These are phyloP conservation scores for Globisporangium nagaii DNA, from an alignment of 352 stramenopile species.

Conservation along the genomic window DNA sequence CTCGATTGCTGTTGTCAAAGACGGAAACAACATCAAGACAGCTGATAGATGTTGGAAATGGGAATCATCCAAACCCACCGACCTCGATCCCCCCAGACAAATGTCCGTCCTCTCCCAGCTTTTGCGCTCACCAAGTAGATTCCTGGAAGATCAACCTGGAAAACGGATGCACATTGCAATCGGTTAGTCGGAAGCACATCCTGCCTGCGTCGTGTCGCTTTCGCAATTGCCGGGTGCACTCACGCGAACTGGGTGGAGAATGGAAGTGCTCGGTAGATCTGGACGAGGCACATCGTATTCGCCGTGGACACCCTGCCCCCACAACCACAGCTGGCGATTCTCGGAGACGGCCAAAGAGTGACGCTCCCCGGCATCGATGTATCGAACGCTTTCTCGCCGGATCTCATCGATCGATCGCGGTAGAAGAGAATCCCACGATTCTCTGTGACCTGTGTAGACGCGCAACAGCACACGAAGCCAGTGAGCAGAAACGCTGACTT, in stretches of 20 bases:
- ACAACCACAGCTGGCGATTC: conserved; percentile 55
- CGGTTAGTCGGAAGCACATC: too few relatives aligned
- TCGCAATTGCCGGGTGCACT: too few relatives aligned
- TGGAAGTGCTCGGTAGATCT: conserved; percentile 39
- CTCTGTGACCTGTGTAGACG: conserved; percentile 40
- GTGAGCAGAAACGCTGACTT: background rate
- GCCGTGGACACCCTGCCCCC: conserved; percentile 66
- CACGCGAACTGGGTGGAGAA: conserved; percentile 53
- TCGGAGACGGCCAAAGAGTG: conserved; percentile 74
- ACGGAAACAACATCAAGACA: background rate
- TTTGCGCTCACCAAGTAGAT: conserved; percentile 49
- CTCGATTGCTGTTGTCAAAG: conserved; percentile 17
- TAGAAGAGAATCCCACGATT: conserved; percentile 61
- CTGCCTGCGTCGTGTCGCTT: too few relatives aligned
- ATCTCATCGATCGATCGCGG: conserved; percentile 69
- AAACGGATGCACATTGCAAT: too few relatives aligned
- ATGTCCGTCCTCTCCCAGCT: conserved; percentile 60
- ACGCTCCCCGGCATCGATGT: conserved; percentile 56
- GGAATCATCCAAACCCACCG: background rate
- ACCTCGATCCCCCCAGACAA: conserved; percentile 78
- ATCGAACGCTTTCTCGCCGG: conserved; percentile 41
- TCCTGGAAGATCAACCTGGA: conserved; percentile 38
- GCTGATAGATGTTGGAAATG: background rate
- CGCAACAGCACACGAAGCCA: background rate
- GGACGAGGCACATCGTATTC: conserved; percentile 30